These are phyloP conservation scores for Cephaloascus albidus DNA, from an alignment of 805 yeast genomes.

Conservation along the genomic window DNA sequence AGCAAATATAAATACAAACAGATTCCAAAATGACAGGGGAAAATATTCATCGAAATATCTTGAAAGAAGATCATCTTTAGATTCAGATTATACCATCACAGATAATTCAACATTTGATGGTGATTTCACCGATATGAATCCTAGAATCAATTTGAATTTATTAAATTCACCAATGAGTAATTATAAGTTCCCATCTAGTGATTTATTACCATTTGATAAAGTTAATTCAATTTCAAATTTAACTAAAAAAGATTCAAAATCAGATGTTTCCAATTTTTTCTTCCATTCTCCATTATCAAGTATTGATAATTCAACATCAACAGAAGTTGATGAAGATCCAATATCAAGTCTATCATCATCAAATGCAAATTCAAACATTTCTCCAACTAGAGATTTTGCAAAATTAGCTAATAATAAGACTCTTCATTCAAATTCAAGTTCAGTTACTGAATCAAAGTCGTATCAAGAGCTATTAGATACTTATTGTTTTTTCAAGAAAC, in stretches of 20 bases:
- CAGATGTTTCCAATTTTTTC: neutral
- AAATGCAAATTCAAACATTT: neutral
- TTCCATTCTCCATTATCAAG: neutral
- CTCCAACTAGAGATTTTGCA: constrained; percentile 3
- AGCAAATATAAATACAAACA: neutral
- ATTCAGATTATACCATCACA: neutral
- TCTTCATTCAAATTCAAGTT: neutral
- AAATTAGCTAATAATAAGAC: constrained; percentile 6
- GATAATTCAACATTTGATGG: too few species aligned
- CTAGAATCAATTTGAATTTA: neutral
- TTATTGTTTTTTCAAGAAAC: constrained; percentile 48
- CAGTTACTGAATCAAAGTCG: constrained; percentile 33
- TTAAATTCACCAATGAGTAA: neutral
- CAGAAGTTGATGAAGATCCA: neutral
- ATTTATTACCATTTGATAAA: neutral
- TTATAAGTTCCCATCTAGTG: neutral
- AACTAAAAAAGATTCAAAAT: too few species aligned
- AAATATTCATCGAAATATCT: neutral
- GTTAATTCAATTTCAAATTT: neutral
- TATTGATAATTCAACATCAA: neutral
- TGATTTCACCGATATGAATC: neutral
- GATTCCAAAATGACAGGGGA: neutral
- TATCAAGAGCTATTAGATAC: constrained; percentile 49
- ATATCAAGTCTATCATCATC: neutral
- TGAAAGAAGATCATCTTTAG: neutral